A percentile compares a stretch with the other conserved stretches of the same genome.
phyloP scores from a whole-genome alignment of 441 rosid species.

The Adansonia gregorii region DNA sequence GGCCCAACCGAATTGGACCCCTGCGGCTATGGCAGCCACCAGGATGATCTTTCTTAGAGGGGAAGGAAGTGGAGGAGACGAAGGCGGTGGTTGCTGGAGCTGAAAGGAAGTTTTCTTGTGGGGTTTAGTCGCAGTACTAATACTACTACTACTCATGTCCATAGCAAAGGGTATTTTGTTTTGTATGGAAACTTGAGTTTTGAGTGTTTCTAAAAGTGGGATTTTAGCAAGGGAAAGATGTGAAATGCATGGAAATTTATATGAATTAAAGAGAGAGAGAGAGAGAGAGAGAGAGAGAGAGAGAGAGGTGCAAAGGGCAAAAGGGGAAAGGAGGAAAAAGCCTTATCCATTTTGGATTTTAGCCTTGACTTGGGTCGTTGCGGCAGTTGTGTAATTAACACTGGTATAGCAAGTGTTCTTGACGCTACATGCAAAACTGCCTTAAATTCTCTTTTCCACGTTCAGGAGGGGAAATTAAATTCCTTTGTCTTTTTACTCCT shows the following conservation, averaged over 20 bases:
- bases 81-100: background rate
- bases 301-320: too few species aligned
- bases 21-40: too few species aligned
- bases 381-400: background rate
- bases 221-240: background rate
- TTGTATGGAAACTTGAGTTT: background rate
- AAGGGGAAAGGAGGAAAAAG: too few species aligned
- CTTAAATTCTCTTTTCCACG: slow-evolving; percentile 15
- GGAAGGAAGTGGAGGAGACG: too few species aligned
- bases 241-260: background rate
- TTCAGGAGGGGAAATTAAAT: slow-evolving; percentile 18
- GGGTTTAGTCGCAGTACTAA: too few species aligned
- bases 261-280: too few species aligned
- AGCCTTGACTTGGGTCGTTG: background rate
- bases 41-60: too few species aligned
- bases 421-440: slow-evolving; percentile 22
- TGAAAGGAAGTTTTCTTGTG: slow-evolving; percentile 10
- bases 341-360: slow-evolving; percentile 14
- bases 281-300: background rate
- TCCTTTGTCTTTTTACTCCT: slow-evolving; percentile 8
- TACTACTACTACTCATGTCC: too few species aligned
- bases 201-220: background rate
- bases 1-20: too few species aligned
- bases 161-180: background rate
- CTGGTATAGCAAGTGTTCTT: too few species aligned